Evolutionary conservation across 257 asterid genomes (phyloP).

Genomic region (Solanum peruvianum): DNA sequence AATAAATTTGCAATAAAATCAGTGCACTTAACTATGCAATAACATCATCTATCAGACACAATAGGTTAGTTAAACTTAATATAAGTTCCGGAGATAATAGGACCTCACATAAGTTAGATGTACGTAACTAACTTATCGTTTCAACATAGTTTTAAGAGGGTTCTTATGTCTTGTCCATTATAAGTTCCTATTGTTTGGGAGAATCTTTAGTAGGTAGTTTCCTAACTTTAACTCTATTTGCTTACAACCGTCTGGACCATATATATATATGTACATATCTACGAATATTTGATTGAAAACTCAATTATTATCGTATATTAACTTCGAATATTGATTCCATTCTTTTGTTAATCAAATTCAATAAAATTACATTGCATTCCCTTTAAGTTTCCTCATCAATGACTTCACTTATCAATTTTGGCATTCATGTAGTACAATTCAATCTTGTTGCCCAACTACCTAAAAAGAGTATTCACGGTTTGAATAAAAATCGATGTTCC

Average conservation of each 20-base stretch:
- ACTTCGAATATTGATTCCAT: background rate
- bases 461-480: fast-evolving
- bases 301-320: too few relatives aligned
- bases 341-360: background rate
- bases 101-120: background rate
- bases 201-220: background rate
- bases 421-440: background rate
- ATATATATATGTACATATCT: background rate
- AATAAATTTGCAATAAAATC: background rate
- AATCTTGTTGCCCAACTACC: background rate
- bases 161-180: background rate
- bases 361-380: background rate
- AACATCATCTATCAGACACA: background rate
- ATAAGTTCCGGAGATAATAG: too few relatives aligned
- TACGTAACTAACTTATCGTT: background rate
- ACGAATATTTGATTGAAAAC: too few relatives aligned
- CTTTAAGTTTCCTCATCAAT: background rate
- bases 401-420: background rate
- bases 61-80: background rate
- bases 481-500: background rate
- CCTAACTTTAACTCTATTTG: background rate
- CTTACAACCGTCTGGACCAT: background rate
- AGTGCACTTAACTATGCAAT: background rate
- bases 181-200: background rate
- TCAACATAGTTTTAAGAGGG: background rate